These are phyloP conservation scores for Metschnikowia amazonensis DNA, from an alignment of 805 yeast species.

Conservation along the genomic window DNA sequence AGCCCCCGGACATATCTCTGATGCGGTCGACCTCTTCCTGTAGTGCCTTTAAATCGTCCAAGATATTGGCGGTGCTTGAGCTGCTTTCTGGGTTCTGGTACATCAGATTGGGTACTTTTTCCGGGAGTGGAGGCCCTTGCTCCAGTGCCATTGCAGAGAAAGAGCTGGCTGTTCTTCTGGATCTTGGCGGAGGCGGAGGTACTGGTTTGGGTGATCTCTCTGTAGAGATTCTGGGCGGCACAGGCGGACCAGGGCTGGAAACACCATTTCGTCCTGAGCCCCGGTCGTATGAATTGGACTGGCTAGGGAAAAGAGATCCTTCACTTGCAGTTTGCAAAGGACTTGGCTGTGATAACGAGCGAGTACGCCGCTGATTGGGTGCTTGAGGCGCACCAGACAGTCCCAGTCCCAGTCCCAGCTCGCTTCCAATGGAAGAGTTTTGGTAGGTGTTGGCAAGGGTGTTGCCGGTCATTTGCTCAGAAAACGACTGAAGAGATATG, in stretches of 20 bases:
- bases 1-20: constrained; percentile 44
- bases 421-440: constrained; percentile 25
- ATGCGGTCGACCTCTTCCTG: constrained; percentile 68
- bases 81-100: constrained; percentile 13
- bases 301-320: not conserved
- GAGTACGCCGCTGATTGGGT: constrained; percentile 35
- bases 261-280: not conserved
- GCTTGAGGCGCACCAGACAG: constrained; percentile 27
- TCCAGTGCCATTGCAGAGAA: constrained; percentile 9
- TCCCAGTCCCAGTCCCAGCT: not conserved
- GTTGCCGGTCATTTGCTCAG: constrained; percentile 40
- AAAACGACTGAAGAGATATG: constrained; percentile 37
- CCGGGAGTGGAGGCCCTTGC: constrained; percentile 15
- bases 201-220: constrained; percentile 7
- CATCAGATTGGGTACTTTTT: constrained; percentile 19
- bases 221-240: constrained; percentile 21
- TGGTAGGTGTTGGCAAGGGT: constrained; percentile 33
- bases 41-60: constrained; percentile 62
- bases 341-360: constrained; percentile 31
- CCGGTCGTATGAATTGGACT: not conserved
- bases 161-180: constrained; percentile 28
- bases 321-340: constrained; percentile 4
- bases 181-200: constrained; percentile 44
- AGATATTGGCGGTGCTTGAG: constrained; percentile 46
- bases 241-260: constrained; percentile 12